Base-by-base conservation (phyloP, 108 stramenopile species). In the Nitzschia inconspicua region DNA sequence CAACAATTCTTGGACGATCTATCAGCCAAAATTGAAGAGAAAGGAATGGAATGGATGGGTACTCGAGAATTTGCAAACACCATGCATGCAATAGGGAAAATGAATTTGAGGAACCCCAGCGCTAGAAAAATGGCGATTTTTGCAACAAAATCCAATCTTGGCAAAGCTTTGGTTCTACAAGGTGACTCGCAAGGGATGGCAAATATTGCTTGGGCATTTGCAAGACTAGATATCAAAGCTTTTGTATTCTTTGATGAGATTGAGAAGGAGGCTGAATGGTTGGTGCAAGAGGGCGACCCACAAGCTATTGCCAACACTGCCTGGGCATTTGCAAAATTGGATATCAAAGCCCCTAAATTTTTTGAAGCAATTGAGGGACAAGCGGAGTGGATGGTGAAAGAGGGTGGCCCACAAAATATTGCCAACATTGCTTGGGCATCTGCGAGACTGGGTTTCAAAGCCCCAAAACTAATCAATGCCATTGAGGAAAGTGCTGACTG, bases 241-340 rank as follows among this genome's bases (percentile, higher is more conserved):
- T 46, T 34, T 11, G 28, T 20, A 2, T 40, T 67, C 22, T 67
- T 57, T 18, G 16, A 25, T 9, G n/a, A 19, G 13, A 39, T 67
- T 23, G 35, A 67, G 11, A 20, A 23, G 28, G 16, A 58, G 2
- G 56, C 56, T 19, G 24, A 23, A 0, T 57, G 44, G 42, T 30
- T 67, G 3, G 51, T 67, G 9, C 11, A 47, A 4, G 22, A 39
- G 24, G 66, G 66, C 7, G 36, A 19, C 4, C 56, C 66, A 11
- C 66, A 58, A 44, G 25, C 19, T 6, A 34, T 67, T 23, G 66
- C 66, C 26, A 67, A 57, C 35, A 54, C 52, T 35, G 66, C 52
- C 3, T 67, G 66, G 66, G 66, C 66, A 6, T 67, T 55, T 40
- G 56, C 56, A 16, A 57, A 16, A n/a, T n/a, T n/a, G n/a, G n/a